Conservation (phyloP, 2,329 filamentous ascomycete genomes). For the Camillea tinctor region DNA sequence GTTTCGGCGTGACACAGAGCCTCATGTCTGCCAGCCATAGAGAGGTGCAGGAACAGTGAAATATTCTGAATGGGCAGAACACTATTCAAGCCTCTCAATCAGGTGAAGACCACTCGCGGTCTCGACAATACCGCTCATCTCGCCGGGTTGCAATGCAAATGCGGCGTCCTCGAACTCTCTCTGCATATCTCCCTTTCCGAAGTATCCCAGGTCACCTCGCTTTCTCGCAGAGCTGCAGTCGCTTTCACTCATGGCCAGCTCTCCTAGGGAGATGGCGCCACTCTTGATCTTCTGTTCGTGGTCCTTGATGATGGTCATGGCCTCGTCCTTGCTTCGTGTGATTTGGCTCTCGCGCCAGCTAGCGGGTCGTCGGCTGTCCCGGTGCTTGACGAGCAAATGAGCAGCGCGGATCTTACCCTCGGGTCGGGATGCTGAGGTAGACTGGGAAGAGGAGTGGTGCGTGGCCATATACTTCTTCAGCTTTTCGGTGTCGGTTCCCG, state of each 20-base stretch:
- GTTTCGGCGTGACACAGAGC: not conserved
- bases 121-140: conserved; percentile 85
- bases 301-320: conserved; percentile 69
- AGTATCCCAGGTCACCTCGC: conserved; percentile 91
- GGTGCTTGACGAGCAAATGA: conserved; percentile 92
- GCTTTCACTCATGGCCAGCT: conserved; percentile 84
- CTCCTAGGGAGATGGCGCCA: conserved; percentile 68
- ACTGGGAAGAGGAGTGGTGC: conserved; percentile 67
- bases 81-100: conserved; percentile 65
- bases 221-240: conserved; percentile 96
- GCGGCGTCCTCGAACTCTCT: conserved; percentile 97
- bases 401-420: conserved; percentile 90
- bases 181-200: conserved; percentile 94
- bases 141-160: conserved; percentile 81
- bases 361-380: conserved; percentile 79
- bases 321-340: conserved; percentile 84
- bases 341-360: conserved; percentile 93
- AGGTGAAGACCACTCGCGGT: conserved; percentile 93
- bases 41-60: not conserved
- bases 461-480: conserved; percentile 92
- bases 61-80: not conserved
- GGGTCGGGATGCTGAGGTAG: conserved; percentile 37
- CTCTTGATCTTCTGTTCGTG: conserved; percentile 76
- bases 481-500: conserved; percentile 84
- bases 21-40: not conserved